Evolutionary conservation across 768 basidiomycete genomes (phyloP).

Genomic region (Porphyrellus cyaneotinctus): DNA sequence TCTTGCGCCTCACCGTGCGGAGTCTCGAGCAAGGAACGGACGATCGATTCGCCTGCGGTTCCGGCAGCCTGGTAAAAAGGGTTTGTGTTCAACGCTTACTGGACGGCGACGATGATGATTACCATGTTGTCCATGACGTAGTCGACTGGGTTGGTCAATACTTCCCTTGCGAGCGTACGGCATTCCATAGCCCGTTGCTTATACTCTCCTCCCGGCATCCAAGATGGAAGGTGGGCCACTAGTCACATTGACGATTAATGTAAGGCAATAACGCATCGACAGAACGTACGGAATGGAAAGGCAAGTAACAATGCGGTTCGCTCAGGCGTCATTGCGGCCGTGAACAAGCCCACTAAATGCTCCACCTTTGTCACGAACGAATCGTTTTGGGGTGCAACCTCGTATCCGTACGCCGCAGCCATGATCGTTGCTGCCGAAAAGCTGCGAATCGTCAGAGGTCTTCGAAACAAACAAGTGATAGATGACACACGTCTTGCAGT

Average conservation of each 20-base stretch:
- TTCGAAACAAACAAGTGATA: neutral
- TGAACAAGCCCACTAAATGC: conserved; percentile 9
- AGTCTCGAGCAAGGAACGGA: conserved; percentile 15
- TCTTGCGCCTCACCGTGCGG: neutral
- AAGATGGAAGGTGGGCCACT: conserved; percentile 30
- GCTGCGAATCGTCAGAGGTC: conserved; percentile 7
- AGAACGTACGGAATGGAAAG: conserved; percentile 27
- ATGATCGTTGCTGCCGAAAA: conserved; percentile 23
- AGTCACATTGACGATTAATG: neutral
- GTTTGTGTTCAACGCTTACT: neutral
- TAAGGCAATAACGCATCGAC: neutral
- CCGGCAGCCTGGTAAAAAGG: conserved; percentile 12
- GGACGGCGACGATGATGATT: neutral
- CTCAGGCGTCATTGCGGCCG: conserved; percentile 16
- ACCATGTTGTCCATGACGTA: conserved; percentile 27
- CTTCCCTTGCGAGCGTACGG: conserved; percentile 20
- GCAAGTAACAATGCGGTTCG: conserved; percentile 17
- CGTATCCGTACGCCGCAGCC: conserved; percentile 25
- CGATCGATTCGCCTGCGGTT: conserved; percentile 20
- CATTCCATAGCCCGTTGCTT: conserved; percentile 17
- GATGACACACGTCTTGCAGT: conserved; percentile 24
- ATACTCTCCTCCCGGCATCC: conserved; percentile 33
- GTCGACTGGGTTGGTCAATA: conserved; percentile 17
- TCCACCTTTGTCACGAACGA: conserved; percentile 24
- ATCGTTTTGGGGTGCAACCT: conserved; percentile 21